These are phyloP conservation scores for Blakeslea trispora DNA, from an alignment of 371 early-diverging fungal genomes.

Conservation along the genomic window DNA sequence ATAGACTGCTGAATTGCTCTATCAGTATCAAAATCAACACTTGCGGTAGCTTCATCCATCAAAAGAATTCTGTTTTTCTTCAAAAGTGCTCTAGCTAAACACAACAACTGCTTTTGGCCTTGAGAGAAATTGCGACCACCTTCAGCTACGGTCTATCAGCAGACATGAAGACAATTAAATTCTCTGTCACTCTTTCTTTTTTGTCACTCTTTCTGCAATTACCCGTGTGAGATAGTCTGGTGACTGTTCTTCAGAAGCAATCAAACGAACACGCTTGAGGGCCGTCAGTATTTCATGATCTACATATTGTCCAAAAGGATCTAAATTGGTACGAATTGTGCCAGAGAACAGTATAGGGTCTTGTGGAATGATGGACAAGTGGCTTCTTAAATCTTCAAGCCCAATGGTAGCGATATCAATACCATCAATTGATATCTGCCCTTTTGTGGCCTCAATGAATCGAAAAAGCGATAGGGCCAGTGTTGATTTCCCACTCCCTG, in stretches of 20 bases:
- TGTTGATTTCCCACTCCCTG: slow-evolving; percentile 80
- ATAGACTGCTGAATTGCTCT: slow-evolving; percentile 63
- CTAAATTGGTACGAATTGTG: slow-evolving; percentile 66
- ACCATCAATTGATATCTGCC: slow-evolving; percentile 73
- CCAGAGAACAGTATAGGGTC: slow-evolving; percentile 72
- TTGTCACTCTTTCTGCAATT: slow-evolving; percentile 66
- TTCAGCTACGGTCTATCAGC: slow-evolving; percentile 51
- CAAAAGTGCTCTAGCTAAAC: slow-evolving; percentile 79
- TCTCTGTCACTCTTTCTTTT: slow-evolving; percentile 13
- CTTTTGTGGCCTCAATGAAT: slow-evolving; percentile 67
- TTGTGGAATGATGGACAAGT: slow-evolving; percentile 79
- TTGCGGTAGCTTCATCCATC: slow-evolving; percentile 64
- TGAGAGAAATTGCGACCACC: slow-evolving; percentile 78
- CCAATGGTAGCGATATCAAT: slow-evolving; percentile 73
- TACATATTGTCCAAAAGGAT: slow-evolving; percentile 60
- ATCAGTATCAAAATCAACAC: slow-evolving; percentile 70
- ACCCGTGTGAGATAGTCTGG: slow-evolving; percentile 48
- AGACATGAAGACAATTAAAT: slow-evolving; percentile 1
- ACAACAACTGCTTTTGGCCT: slow-evolving; percentile 84
- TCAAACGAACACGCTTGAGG: slow-evolving; percentile 60
- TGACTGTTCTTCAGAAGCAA: slow-evolving; percentile 26
- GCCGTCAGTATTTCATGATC: slow-evolving; percentile 71
- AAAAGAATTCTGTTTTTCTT: slow-evolving; percentile 50
- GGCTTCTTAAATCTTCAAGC: slow-evolving; percentile 66
- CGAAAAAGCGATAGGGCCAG: slow-evolving; percentile 75